Evolutionary conservation across 148 eudicot genomes (phyloP).

Genomic region (Chenopodium suecicum): DNA sequence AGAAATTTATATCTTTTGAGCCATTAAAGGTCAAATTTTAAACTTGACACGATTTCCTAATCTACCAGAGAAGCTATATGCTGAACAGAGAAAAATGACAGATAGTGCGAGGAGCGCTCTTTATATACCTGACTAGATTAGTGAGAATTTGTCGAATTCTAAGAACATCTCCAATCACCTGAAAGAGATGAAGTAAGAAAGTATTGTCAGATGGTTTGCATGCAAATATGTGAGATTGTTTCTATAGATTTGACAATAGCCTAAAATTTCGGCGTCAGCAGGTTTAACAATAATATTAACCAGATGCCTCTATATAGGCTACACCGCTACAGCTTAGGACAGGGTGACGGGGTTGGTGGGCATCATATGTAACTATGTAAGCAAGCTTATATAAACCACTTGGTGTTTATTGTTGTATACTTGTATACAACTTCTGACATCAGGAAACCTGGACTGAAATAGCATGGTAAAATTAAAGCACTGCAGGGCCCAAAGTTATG

Average conservation of each 20-base stretch:
- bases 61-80: not conserved
- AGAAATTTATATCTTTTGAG: not conserved
- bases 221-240: not conserved
- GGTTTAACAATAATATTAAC: not conserved
- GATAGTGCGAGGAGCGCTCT: not conserved
- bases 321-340: not conserved
- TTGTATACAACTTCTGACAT: not conserved
- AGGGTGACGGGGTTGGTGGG: not conserved
- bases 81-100: not conserved
- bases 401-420: not conserved
- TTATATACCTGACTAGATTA: slow-evolving; percentile 76
- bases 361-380: not conserved
- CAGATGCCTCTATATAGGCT: not conserved
- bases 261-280: not conserved
- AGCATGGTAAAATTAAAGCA: not conserved
- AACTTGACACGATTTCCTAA: not conserved
- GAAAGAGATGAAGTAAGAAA: slow-evolving; percentile 24
- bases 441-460: not conserved
- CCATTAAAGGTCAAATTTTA: too few relatives aligned
- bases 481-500: not conserved
- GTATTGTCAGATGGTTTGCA: slow-evolving; percentile 9
- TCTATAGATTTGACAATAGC: not conserved
- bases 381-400: not conserved
- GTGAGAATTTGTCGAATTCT: slow-evolving; percentile 95
- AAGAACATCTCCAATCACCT: slow-evolving; percentile 93